Conservation (phyloP, 495 filamentous ascomycete species). For the Neurospora intermedia region DNA sequence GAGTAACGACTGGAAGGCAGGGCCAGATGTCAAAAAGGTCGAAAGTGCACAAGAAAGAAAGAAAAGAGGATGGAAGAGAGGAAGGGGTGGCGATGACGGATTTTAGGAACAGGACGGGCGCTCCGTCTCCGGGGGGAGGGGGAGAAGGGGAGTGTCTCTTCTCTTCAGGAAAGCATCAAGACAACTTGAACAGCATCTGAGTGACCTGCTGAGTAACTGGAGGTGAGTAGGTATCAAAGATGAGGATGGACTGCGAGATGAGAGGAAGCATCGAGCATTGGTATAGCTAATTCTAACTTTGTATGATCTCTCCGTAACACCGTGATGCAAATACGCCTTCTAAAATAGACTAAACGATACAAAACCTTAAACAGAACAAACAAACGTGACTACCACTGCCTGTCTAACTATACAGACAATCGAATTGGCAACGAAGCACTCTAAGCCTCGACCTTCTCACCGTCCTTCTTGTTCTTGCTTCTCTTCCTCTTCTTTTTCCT, state of each 20-base stretch:
- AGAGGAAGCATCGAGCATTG: background rate
- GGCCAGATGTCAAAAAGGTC: constrained; percentile 9
- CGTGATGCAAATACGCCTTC: background rate
- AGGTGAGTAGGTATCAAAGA: background rate
- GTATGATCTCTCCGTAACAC: background rate
- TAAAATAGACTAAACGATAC: background rate
- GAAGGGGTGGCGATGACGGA: constrained; percentile 10
- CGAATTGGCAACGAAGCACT: background rate
- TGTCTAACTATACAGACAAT: background rate
- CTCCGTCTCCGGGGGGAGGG: background rate
- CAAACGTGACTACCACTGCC: background rate
- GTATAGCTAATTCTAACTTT: background rate
- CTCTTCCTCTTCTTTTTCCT: constrained; percentile 44
- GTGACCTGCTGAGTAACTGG: too few species aligned
- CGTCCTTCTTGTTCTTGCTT: constrained; percentile 22
- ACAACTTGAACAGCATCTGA: background rate
- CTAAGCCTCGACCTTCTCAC: background rate
- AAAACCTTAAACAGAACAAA: background rate
- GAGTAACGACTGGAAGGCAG: constrained; percentile 1
- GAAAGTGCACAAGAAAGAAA: constrained; percentile 17
- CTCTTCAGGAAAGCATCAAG: background rate
- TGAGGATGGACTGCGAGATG: background rate
- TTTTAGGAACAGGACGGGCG: constrained; percentile 16
- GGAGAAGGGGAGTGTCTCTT: too few species aligned
- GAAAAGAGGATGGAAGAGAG: constrained; percentile 3